A percentile compares a stretch with the other conserved stretches of the same genome.
These are phyloP conservation scores for Alliaria petiolata DNA, from an alignment of 345 rosid genomes.

Conservation along the genomic window DNA sequence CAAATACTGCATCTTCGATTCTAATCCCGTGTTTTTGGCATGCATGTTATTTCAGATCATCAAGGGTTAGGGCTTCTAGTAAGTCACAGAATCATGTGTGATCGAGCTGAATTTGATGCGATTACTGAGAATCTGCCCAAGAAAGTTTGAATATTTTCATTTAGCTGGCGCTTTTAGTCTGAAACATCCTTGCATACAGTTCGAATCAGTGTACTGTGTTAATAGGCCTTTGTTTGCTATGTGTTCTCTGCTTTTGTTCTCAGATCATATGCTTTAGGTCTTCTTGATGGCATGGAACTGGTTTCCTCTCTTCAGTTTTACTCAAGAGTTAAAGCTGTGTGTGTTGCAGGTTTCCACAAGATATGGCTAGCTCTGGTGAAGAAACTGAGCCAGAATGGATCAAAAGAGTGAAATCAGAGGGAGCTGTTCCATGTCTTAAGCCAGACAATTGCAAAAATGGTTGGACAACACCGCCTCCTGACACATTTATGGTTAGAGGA, in stretches of 20 bases:
- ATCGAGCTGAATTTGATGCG: neutral
- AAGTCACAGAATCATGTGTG: neutral
- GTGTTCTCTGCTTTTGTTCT: neutral
- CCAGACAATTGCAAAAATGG: slow-evolving; percentile 61
- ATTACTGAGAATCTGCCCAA: neutral
- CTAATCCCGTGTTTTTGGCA: neutral
- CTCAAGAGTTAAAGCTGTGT: neutral
- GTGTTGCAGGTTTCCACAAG: slow-evolving; percentile 11
- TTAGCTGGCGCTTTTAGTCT: no score
- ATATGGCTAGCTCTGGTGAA: slow-evolving; percentile 44
- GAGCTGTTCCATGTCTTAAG: slow-evolving; percentile 71
- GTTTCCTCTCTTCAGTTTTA: neutral
- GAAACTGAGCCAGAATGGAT: slow-evolving; percentile 62
- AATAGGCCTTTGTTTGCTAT: neutral
- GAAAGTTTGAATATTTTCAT: neutral
- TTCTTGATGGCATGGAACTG: neutral
- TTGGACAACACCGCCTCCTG: slow-evolving; percentile 86
- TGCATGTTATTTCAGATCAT: neutral
- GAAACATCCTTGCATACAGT: no score
- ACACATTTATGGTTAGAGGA: slow-evolving; percentile 81
- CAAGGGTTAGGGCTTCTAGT: neutral
- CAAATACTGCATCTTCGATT: neutral
- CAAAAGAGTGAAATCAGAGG: slow-evolving; percentile 63
- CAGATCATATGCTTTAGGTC: neutral
- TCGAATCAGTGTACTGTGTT: no score